These are phyloP conservation scores for Candida mattraensis DNA, from an alignment of 805 yeast species.

Conservation along the genomic window DNA sequence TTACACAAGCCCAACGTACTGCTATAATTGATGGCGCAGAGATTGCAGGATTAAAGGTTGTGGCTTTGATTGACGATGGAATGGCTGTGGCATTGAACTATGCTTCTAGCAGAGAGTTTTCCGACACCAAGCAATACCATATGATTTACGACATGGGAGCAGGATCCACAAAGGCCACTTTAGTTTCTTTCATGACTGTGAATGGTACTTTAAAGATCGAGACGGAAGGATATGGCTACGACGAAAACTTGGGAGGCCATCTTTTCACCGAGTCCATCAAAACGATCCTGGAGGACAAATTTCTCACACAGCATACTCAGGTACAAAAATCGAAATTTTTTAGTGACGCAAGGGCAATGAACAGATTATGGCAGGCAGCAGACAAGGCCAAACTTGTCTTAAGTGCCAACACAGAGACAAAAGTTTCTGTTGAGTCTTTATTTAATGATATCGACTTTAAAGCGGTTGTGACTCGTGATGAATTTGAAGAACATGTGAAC, in stretches of 20 bases:
- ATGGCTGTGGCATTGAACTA: conserved; percentile 86
- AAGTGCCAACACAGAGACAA: conserved; percentile 83
- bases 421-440: conserved; percentile 74
- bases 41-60: conserved; percentile 63
- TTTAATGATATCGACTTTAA: conserved; percentile 74
- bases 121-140: conserved; percentile 53
- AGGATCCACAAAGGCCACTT: conserved; percentile 83
- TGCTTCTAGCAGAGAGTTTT: conserved; percentile 53
- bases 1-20: conserved; percentile 60
- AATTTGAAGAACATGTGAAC: conserved; percentile 62
- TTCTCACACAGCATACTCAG: conserved; percentile 45
- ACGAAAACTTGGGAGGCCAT: conserved; percentile 73
- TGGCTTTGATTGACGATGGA: conserved; percentile 83
- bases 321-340: conserved; percentile 40
- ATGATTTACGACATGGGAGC: conserved; percentile 90
- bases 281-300: conserved; percentile 57
- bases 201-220: conserved; percentile 47
- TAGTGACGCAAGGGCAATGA: conserved; percentile 54
- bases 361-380: conserved; percentile 75
- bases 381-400: conserved; percentile 85
- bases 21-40: conserved; percentile 73
- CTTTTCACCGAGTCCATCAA: conserved; percentile 65
- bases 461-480: conserved; percentile 67
- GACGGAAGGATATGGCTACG: conserved; percentile 71
- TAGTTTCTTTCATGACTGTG: conserved; percentile 60